Evolutionary conservation across 2,329 filamentous ascomycete genomes (phyloP), one percentile per base, ranked within the genome.

Genomic region (Xylaria arbuscula): DNA sequence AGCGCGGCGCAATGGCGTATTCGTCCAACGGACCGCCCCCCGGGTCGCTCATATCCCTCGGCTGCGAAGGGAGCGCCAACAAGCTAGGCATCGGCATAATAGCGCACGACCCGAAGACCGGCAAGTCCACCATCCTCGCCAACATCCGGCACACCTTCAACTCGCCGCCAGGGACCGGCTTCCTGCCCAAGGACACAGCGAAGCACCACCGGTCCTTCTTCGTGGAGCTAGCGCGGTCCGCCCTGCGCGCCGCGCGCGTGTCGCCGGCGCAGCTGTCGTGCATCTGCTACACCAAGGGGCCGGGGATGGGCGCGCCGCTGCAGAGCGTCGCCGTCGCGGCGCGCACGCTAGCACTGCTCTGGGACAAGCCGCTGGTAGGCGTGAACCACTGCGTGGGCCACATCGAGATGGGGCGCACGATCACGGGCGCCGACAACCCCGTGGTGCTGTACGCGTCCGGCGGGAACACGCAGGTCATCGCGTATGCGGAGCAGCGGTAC

Each of bases 311-410:
- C 67, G 95, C 93, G 47, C 96, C 96, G 8, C 85, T 99, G 34
- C 92, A 94, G 70, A 90, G 90, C 69, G 93, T 97, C 15, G 95
- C 95, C 38, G 84, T 98, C 42, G 94, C 90, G 1, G 96, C 94
- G 22, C 88, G 96, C 68, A 93, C 92, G 70, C 83, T 98, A 38
- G 86, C 89, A 50, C 83, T 97, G 67, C 86, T 99, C 17, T 99
- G 96, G 96, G 86, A 84, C 62, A 93, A 93, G 80, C 90, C 92
- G n/a, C 85, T 99, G 45, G 91, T 99, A 2, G 95, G 94, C 28
- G 96, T 99, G 32, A 99, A 99, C 82, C 96, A 99, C 82, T 99
- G 96, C 81, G 93, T 99, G 56, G 96, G 96, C 51, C 96, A 99
- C 81, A 98, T 99, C 76, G 96, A 99, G 83, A 99, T 99, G 96